These are phyloP conservation scores for Gossypium trilobum DNA, from an alignment of 441 rosid species.

Conservation along the genomic window DNA sequence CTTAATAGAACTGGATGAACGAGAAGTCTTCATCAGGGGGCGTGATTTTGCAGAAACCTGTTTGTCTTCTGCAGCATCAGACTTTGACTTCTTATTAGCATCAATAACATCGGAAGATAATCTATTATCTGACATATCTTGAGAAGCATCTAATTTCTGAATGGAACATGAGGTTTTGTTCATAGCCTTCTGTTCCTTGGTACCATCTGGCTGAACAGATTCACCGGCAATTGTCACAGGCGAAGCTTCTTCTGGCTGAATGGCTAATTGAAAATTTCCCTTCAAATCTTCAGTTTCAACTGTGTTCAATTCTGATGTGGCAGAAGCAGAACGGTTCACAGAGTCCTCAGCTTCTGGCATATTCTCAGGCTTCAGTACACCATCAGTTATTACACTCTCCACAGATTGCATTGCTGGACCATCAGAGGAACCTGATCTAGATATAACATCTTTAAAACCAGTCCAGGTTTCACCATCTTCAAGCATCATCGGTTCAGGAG, in stretches of 20 bases:
- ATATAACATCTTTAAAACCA: constrained; percentile 13
- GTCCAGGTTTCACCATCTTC: constrained; percentile 35
- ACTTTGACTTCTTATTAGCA: constrained; percentile 35
- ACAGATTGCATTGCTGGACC: constrained; percentile 25
- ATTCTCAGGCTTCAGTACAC: constrained; percentile 22
- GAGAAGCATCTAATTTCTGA: constrained; percentile 25
- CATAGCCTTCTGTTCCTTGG: constrained; percentile 33
- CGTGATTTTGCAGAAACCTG: constrained; percentile 43
- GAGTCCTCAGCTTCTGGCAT: constrained; percentile 26
- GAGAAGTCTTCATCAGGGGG: constrained; percentile 8
- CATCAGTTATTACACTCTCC: constrained; percentile 25
- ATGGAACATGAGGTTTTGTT: constrained; percentile 22
- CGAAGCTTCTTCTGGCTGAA: constrained; percentile 27
- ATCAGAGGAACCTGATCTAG: constrained; percentile 28
- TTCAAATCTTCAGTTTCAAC: constrained; percentile 29
- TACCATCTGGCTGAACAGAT: constrained; percentile 33
- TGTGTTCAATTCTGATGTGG: constrained; percentile 20
- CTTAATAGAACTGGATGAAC: constrained; percentile 2
- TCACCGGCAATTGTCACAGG: constrained; percentile 24
- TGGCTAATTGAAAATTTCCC: constrained; percentile 22
- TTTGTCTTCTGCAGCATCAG: constrained; percentile 36
- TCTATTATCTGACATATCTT: constrained; percentile 22
- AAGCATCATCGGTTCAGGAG: constrained; percentile 79
- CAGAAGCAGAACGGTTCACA: constrained; percentile 29
- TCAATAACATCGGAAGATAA: constrained; percentile 31